Percentiles rank a stretch among this genome's conserved stretches.
Conservation (phyloP, 352 stramenopile genomes). For the Phytophthora pistaciae region DNA sequence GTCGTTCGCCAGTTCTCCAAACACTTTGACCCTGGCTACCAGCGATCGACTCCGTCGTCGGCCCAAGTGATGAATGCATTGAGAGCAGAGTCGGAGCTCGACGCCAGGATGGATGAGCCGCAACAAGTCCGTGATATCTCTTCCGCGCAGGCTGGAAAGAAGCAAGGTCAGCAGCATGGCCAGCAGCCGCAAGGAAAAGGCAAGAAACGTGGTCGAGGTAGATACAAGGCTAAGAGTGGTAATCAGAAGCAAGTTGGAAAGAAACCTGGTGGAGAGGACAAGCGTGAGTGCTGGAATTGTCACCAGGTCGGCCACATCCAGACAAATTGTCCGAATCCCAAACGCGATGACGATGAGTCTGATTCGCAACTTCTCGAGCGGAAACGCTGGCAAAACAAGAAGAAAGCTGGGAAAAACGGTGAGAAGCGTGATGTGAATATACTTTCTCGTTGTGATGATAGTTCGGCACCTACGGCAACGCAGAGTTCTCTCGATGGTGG, state of each 20-base stretch:
- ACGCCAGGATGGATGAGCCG: background rate
- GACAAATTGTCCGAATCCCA: background rate
- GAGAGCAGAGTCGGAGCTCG: background rate
- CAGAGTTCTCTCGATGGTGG: background rate
- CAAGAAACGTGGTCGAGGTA: conserved; percentile 1
- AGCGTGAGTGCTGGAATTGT: background rate
- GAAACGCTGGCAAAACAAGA: conserved; percentile 2
- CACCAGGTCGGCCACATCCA: background rate
- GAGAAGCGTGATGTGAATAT: background rate
- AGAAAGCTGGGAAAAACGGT: background rate
- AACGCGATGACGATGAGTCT: background rate
- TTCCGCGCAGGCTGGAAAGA: background rate
- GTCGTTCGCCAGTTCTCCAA: background rate
- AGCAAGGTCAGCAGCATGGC: background rate
- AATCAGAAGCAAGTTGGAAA: background rate
- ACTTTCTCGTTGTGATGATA: background rate
- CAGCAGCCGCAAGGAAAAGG: conserved; percentile 1
- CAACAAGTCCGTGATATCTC: background rate
- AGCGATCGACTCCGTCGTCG: background rate
- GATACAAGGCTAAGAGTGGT: background rate
- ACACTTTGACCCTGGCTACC: background rate
- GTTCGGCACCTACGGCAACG: background rate
- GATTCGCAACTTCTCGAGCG: background rate
- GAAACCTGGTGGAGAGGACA: background rate
- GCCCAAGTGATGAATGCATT: background rate